Evolutionary conservation across 2,329 filamentous ascomycete genomes (phyloP), one percentile per base, ranked within the genome.

Genomic region (Exophiala calicioides): DNA sequence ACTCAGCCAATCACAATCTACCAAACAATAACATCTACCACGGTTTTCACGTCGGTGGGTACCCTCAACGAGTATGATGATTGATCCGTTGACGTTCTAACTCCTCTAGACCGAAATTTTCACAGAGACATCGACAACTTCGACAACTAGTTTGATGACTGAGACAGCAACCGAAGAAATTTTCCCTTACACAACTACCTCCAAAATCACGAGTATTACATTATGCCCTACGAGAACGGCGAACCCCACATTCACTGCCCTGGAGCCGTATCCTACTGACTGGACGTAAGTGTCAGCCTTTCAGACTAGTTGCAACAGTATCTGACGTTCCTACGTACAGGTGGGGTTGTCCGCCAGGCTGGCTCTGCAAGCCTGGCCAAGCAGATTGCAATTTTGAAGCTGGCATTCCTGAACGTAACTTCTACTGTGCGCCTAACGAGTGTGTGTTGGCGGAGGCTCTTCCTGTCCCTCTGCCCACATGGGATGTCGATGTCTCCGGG

Each of bases 331-430:
- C 23, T 13, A 5, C 23, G n/a, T 64, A 65, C 21, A 65, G 65
- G 8, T 72, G 68, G 68, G 71, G 71, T 30, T 74, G 71, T 47
- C 60, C 65, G 26, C 70, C 71, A 10, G 70, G 69, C 12, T 69
- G 58, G 34, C 58, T 74, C 13, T 74, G 71, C 40, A 64, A 60
- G 37, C 69, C 69, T 10, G 59, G 59, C 3, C 67, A 63, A 35
- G 59, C 60, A 2, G 52, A 60, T n/a, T 74, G 71, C 51, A 66
- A 65, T 26, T 52, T 73, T 23, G 70, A 65, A 55, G 60, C 63
- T 4, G 67, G 68, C 16, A 64, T 67, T n/a, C 71, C 71, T 5
- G 60, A 63, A 1, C 49, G 49, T 15, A 57, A 63, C 36, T 74
- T 68, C 51, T 49, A 63, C 5, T 74, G 71, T 45, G 60, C 60